These are phyloP conservation scores for Noccaea bulbosa DNA, from an alignment of 345 rosid genomes.

Conservation along the genomic window DNA sequence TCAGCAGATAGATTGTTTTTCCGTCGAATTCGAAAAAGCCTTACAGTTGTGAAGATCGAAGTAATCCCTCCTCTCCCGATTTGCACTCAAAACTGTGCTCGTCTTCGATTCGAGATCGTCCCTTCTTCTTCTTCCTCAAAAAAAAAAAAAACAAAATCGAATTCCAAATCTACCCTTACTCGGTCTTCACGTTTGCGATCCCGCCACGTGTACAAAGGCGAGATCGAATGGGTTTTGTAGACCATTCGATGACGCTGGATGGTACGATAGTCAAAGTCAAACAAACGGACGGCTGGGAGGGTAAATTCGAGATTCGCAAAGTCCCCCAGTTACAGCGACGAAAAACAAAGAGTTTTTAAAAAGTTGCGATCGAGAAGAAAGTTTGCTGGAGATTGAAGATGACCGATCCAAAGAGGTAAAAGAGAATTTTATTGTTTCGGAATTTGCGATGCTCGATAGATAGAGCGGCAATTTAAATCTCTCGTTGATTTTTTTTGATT, in stretches of 20 bases:
- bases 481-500: background rate
- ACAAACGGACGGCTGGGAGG: slow-evolving; percentile 29
- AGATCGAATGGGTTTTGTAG: background rate
- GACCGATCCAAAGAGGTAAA: slow-evolving; percentile 42
- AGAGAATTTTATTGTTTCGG: background rate
- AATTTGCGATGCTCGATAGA: background rate
- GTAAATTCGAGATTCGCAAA: background rate
- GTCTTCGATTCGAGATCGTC: slow-evolving; percentile 41
- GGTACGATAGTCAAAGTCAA: slow-evolving; percentile 19
- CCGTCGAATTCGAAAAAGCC: background rate
- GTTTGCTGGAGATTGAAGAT: slow-evolving; percentile 32
- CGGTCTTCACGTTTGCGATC: slow-evolving; percentile 7
- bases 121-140: background rate
- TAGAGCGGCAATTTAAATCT: background rate
- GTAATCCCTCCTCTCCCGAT: background rate
- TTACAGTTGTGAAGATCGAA: slow-evolving; percentile 32
- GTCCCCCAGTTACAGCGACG: background rate
- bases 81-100: slow-evolving; percentile 22
- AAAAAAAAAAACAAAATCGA: background rate
- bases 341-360: too few species aligned
- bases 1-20: background rate
- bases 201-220: background rate
- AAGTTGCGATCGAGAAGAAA: slow-evolving; percentile 32
- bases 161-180: slow-evolving; percentile 39
- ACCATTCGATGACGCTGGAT: background rate